These are phyloP conservation scores for Stagonosporopsis rhizophila DNA, from an alignment of 2,329 filamentous ascomycete species.

Conservation along the genomic window DNA sequence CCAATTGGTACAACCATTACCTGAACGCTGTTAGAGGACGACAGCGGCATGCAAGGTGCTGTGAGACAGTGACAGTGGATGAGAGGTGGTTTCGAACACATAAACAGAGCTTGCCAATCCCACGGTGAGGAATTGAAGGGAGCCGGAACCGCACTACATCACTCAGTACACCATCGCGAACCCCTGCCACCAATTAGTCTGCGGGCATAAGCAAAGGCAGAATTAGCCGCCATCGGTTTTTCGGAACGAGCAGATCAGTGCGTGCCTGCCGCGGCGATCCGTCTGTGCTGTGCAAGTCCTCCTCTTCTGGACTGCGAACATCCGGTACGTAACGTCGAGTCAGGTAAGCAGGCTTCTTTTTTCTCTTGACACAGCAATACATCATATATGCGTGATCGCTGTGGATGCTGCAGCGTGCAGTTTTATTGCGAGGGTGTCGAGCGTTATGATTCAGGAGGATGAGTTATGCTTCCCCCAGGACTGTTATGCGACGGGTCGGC, in stretches of 20 bases:
- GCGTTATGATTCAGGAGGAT: slow-evolving; percentile 17
- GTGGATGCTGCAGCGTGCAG: slow-evolving; percentile 3
- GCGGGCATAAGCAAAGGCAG: slow-evolving; percentile 18
- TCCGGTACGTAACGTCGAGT: slow-evolving; percentile 6
- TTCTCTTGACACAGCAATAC: slow-evolving; percentile 11
- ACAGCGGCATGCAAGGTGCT: slow-evolving; percentile 16
- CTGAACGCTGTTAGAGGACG: slow-evolving; percentile 9
- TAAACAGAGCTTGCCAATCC: slow-evolving; percentile 6
- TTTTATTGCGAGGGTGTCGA: slow-evolving; percentile 14
- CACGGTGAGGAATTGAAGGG: slow-evolving; percentile 4
- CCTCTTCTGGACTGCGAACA: slow-evolving; percentile 11
- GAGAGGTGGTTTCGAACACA: background rate
- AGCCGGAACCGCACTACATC: slow-evolving; percentile 2
- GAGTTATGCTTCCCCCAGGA: slow-evolving; percentile 13
- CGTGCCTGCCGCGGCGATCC: slow-evolving; percentile 20
- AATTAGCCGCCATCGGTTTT: slow-evolving; percentile 23
- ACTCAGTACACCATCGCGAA: slow-evolving; percentile 3
- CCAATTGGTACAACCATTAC: slow-evolving; percentile 7
- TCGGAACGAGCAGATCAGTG: slow-evolving; percentile 27
- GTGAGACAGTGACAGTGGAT: slow-evolving; percentile 12
- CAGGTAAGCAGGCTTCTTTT: slow-evolving; percentile 5
- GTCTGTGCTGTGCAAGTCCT: slow-evolving; percentile 17
- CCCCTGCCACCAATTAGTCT: background rate
- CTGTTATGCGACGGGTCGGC: slow-evolving; percentile 16
- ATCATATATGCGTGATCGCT: slow-evolving; percentile 14